Conservation (phyloP, 805 yeast species). For the Clavispora fructus region DNA sequence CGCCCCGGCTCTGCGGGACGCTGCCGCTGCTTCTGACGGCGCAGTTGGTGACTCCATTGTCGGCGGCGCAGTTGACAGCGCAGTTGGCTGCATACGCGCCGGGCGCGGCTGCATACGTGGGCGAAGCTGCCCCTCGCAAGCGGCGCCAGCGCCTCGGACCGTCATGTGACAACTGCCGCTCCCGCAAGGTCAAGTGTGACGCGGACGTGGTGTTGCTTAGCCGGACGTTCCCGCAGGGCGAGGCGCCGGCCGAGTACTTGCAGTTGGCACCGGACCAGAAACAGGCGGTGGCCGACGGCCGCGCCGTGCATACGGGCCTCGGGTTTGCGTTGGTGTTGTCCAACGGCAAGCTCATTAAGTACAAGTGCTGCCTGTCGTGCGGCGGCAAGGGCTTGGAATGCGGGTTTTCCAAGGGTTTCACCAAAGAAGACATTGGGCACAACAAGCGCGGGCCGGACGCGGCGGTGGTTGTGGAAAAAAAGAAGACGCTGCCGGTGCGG, state of each 20-base stretch:
- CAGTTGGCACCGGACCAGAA: conserved; percentile 8
- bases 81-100: neutral
- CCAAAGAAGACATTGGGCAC: conserved; percentile 52
- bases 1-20: conserved; percentile 8
- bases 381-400: conserved; percentile 42
- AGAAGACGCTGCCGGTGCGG: conserved; percentile 2
- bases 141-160: conserved; percentile 69
- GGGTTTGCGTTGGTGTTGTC: conserved; percentile 16
- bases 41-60: neutral
- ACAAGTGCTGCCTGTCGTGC: conserved; percentile 54
- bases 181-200: conserved; percentile 68
- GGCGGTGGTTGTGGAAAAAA: conserved; percentile 3
- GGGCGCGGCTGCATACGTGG: neutral
- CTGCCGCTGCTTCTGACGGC: neutral
- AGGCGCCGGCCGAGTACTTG: conserved; percentile 3
- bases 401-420: conserved; percentile 58
- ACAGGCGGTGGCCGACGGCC: conserved; percentile 10
- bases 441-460: conserved; percentile 18
- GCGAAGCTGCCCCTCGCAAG: conserved; percentile 15
- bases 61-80: neutral
- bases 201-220: conserved; percentile 50
- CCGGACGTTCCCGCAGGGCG: conserved; percentile 9
- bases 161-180: conserved; percentile 66
- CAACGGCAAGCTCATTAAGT: conserved; percentile 39
- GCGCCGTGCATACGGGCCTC: conserved; percentile 11